Evolutionary conservation across 495 filamentous ascomycete species (phyloP).

Genomic region (Ascobolus immersus): DNA sequence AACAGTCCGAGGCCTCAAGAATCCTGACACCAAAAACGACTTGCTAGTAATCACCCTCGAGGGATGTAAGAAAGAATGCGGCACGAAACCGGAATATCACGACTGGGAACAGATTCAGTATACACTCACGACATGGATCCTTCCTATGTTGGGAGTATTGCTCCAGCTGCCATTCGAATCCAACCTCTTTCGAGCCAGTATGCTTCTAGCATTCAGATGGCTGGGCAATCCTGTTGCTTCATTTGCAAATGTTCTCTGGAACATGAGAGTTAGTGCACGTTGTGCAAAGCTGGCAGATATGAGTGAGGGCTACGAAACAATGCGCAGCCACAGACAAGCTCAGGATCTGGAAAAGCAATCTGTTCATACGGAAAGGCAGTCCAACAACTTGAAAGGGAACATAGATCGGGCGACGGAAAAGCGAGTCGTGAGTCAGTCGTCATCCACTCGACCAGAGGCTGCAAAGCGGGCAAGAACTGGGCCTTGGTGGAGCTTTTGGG

Average conservation of each 20-base stretch:
- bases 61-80: conserved; percentile 16
- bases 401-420: too few relatives aligned
- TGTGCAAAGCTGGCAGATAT: conserved; percentile 24
- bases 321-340: too few relatives aligned
- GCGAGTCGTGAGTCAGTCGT: too few relatives aligned
- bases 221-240: conserved; percentile 19
- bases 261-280: conserved; percentile 24
- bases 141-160: conserved; percentile 22
- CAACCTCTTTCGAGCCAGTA: conserved; percentile 18
- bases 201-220: conserved; percentile 18
- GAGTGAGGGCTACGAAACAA: too few relatives aligned
- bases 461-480: too few relatives aligned
- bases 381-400: too few relatives aligned
- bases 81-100: conserved; percentile 13
- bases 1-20: background rate
- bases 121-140: conserved; percentile 24
- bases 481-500: too few relatives aligned
- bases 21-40: too few relatives aligned
- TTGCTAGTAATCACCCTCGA: too few relatives aligned
- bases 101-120: conserved; percentile 14
- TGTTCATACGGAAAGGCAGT: too few relatives aligned
- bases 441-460: too few relatives aligned
- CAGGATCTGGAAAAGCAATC: too few relatives aligned
- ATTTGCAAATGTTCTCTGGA: conserved; percentile 22
- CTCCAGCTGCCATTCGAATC: conserved; percentile 25